Evolutionary conservation across 257 asterid genomes (phyloP), one percentile per base, ranked within the genome.

Genomic region (Jaltomata sinuosa): DNA sequence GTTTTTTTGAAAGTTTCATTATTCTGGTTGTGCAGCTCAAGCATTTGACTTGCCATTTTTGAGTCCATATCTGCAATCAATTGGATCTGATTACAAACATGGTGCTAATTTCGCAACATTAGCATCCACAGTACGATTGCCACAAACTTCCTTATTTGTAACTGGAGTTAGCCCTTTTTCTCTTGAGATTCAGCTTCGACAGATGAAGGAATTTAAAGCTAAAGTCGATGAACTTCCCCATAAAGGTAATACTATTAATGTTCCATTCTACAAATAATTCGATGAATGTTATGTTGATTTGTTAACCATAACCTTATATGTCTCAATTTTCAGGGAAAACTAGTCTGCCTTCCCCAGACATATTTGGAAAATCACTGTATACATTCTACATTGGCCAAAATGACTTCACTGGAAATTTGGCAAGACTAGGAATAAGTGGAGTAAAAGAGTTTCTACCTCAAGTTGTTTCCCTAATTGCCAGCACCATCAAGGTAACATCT

Each of bases 341-440:
- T 55, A 84, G 87, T 62, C 90, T 94, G 78, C 98, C 98, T n/a
- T 83, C 85, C 9, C 90, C 93, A 1, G 84, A 86, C 85, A 85
- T 91, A 89, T 93, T 94, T 54, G 92, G 93, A 29, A 92, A 91
- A 32, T 86, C 97, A 54, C 88, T 93, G 15, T 94, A 90, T 84
- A 88, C 90, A 64, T 91, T 94, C 90, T 89, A 89, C 85, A 90
- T 90, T 38, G 98, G 98, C 69, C 98, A 92, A 84, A 87, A 93
- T 62, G 97, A 94, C 82, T 87, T 94, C 84, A 88, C 96, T 7
- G 85, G 88, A 65, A 83, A 88, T 84, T 71, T 91, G 68, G 88
- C 86, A 18, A 83, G 88, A 15, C 45, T 89, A 21, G 92, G 97
- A 12, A 55, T 90, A 27, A 85, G 42, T 49, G 97, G 93, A 79